Base-by-base conservation (phyloP, 179 eudicot genomes). In the Sideroxylon spinosum region DNA sequence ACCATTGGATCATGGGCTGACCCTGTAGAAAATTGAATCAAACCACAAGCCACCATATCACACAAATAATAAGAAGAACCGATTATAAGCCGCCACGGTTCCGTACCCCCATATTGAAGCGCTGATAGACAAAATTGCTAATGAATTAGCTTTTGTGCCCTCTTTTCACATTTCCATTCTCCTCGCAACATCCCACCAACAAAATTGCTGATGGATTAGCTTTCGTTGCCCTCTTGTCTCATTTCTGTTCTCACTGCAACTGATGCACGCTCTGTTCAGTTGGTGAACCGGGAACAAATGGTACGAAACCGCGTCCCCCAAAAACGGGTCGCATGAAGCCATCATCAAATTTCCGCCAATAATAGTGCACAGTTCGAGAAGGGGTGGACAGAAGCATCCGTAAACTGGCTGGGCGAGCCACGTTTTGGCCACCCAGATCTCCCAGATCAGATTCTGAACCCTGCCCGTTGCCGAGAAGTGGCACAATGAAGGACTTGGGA, bases 271-370 rank as follows among this genome's bases (percentile, higher is more conserved):
- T 85, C 68, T 79, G 85, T 71, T 93, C 96, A 9, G 80, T 91
- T 6, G 97, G 97, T 3, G 97, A 91, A 73, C 92, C 93, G 67
- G 93, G 92, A 26, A 89, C 79, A 76, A 79, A 87, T 9, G 95
- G 95, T 5, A 90, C 90, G 64, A 93, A 93, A 53, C 96, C 95
- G 56, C 97, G 86, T 2, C 97, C 97, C 26, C 97, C 97, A 79
- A 93, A 93, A 53, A 88, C 90, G 1, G 96, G 97, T 14, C 97
- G 85, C 97, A 91, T 93, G 83, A 90, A 87, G 32, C 90, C 83
- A n/a, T 93, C 62, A 52, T 93, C 97, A 49, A 93, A 93, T 73
- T 86, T 91, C 28, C 96, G 85, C 97, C 97, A 93, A 63, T 88
- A 91, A 55, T 88, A 80, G 78, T 93, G 97, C 75, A 93, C 94